Conservation (phyloP, 495 filamentous ascomycete genomes). For the Penicillium riverlandense region DNA sequence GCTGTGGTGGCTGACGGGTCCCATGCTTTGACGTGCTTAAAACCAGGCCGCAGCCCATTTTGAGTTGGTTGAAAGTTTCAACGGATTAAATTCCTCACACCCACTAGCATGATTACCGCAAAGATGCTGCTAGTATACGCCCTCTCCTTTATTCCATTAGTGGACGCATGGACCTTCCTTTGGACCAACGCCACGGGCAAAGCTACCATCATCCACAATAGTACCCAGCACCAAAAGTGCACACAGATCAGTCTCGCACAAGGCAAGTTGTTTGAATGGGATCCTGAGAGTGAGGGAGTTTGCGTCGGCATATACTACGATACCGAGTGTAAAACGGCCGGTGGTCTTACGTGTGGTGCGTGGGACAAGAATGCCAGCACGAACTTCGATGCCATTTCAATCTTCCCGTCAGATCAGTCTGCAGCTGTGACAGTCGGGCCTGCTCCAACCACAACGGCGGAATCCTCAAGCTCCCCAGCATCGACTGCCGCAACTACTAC, state of each 20-base stretch:
- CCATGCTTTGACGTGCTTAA: no score
- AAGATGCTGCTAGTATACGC: background rate
- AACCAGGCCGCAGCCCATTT: no score
- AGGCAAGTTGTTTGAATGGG: constrained; percentile 8
- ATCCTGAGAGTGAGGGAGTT: constrained; percentile 6
- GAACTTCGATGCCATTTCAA: constrained; percentile 1
- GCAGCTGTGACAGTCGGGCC: background rate
- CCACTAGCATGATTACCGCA: background rate
- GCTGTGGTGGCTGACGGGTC: no score
- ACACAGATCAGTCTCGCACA: constrained; percentile 5
- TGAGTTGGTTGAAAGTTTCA: background rate
- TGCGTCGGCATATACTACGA: constrained; percentile 17
- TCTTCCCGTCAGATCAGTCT: background rate
- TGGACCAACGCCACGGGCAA: constrained; percentile 8
- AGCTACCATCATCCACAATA: constrained; percentile 4
- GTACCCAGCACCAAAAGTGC: constrained; percentile 2
- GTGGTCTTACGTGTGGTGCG: constrained; percentile 2
- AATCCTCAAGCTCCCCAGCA: background rate
- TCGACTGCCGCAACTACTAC: background rate
- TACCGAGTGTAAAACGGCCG: background rate
- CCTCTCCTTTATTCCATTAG: constrained; percentile 1
- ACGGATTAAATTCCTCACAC: background rate
- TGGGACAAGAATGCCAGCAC: constrained; percentile 9
- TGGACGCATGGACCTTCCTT: constrained; percentile 13
- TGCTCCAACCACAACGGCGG: background rate